Percentiles rank a stretch among this genome's conserved stretches.
These are phyloP conservation scores for Fusarium oligoseptatum DNA, from an alignment of 2,329 filamentous ascomycete genomes.

Conservation along the genomic window DNA sequence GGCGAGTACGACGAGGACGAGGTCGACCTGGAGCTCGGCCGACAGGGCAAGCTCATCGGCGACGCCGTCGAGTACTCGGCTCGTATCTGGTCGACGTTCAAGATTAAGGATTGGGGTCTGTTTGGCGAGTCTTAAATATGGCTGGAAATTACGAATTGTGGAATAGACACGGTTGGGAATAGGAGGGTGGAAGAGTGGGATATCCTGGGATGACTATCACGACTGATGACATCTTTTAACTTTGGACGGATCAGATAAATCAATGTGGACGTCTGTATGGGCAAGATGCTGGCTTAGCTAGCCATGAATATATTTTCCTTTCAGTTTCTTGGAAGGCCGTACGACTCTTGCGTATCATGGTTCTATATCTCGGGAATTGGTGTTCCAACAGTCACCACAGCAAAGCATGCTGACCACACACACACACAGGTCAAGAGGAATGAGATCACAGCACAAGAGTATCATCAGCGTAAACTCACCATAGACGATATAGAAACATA, in stretches of 20 bases:
- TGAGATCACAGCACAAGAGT: not conserved
- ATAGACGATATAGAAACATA: too few relatives aligned
- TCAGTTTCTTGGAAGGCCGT: not conserved
- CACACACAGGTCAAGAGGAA: not conserved
- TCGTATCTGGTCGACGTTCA: slow-evolving; percentile 78
- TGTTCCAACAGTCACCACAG: not conserved
- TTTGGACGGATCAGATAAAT: slow-evolving; percentile 6
- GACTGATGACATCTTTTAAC: slow-evolving; percentile 37
- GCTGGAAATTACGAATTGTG: not conserved
- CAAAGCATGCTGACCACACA: not conserved
- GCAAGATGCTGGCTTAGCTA: not conserved
- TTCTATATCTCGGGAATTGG: not conserved
- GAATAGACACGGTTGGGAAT: not conserved
- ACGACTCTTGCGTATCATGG: not conserved
- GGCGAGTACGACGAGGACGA: slow-evolving; percentile 81
- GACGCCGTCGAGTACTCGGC: slow-evolving; percentile 76
- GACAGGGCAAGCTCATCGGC: slow-evolving; percentile 76
- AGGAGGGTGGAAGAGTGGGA: slow-evolving; percentile 7
- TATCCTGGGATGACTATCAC: slow-evolving; percentile 32
- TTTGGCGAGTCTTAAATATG: slow-evolving; percentile 62
- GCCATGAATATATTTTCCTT: not conserved
- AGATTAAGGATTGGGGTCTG: slow-evolving; percentile 84
- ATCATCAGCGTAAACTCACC: not conserved
- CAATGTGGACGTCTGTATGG: not conserved
- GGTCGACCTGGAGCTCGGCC: slow-evolving; percentile 75